These are phyloP conservation scores for Clavaria fumosa DNA, from an alignment of 768 basidiomycete genomes.

Conservation along the genomic window DNA sequence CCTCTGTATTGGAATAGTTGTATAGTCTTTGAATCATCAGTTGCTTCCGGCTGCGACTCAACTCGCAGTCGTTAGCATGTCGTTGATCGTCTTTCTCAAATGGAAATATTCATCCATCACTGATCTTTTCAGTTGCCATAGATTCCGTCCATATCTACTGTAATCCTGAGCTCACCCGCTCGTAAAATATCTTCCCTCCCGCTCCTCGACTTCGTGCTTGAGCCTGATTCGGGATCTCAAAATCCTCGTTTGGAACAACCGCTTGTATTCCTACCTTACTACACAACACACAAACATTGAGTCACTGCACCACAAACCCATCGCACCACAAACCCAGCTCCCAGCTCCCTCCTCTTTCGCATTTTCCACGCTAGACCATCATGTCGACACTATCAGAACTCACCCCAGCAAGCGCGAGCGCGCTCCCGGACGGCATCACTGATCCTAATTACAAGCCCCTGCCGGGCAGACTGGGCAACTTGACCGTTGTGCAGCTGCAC, in stretches of 20 bases:
- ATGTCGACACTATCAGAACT: conserved; percentile 5
- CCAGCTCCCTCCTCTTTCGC: background rate
- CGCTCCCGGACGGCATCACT: conserved; percentile 42
- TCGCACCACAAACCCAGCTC: background rate
- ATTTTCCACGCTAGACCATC: background rate
- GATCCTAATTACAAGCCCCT: conserved; percentile 50
- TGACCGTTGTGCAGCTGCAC: conserved; percentile 43
- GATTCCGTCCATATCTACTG: too few relatives aligned
- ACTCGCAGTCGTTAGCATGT: conserved; percentile 6
- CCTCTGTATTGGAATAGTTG: conserved; percentile 1
- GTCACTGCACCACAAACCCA: background rate
- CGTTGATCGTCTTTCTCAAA: too few relatives aligned
- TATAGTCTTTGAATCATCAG: background rate
- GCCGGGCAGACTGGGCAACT: conserved; percentile 70
- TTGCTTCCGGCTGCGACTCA: conserved; percentile 5
- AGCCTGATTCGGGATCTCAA: too few relatives aligned
- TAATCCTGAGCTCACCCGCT: too few relatives aligned
- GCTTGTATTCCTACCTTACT: too few relatives aligned
- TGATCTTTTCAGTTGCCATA: too few relatives aligned
- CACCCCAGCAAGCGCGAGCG: conserved; percentile 33
- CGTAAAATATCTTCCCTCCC: too few relatives aligned
- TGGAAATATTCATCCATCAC: background rate
- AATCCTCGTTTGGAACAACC: too few relatives aligned
- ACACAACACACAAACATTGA: too few relatives aligned
- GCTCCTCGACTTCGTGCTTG: too few relatives aligned